Evolutionary conservation across 768 basidiomycete species (phyloP).

Genomic region (Suillus cothurnatus): DNA sequence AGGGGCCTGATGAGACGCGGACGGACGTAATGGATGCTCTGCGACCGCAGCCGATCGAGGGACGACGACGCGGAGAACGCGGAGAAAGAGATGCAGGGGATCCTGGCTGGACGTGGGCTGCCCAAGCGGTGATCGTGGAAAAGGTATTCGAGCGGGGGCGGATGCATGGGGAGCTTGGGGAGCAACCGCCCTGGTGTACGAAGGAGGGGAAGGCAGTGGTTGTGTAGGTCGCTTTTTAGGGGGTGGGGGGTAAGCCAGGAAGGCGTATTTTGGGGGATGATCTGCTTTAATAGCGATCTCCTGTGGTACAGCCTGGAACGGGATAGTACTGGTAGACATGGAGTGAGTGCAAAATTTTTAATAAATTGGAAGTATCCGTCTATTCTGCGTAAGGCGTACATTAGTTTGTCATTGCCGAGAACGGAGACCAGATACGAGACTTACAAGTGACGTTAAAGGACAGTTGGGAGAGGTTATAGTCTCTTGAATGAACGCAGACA

Average conservation of each 20-base stretch:
- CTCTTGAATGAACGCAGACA: not conserved
- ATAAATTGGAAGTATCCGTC: slow-evolving; percentile 10
- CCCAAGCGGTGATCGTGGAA: slow-evolving; percentile 61
- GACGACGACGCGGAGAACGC: slow-evolving; percentile 39
- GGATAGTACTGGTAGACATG: slow-evolving; percentile 10
- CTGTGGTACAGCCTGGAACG: slow-evolving; percentile 15
- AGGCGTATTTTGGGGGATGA: slow-evolving; percentile 37
- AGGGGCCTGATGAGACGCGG: slow-evolving; percentile 45
- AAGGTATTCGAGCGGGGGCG: slow-evolving; percentile 46
- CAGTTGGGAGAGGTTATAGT: not conserved
- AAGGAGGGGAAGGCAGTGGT: slow-evolving; percentile 31
- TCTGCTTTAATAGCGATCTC: slow-evolving; percentile 19
- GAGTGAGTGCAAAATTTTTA: slow-evolving; percentile 7
- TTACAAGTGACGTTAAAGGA: slow-evolving; percentile 5
- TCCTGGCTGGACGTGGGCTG: slow-evolving; percentile 66
- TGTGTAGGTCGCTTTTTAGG: slow-evolving; percentile 37
- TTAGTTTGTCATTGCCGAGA: slow-evolving; percentile 3
- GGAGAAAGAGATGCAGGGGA: slow-evolving; percentile 54
- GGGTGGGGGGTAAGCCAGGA: slow-evolving; percentile 42
- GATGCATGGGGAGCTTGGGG: slow-evolving; percentile 20
- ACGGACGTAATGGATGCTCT: slow-evolving; percentile 41
- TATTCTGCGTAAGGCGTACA: slow-evolving; percentile 10
- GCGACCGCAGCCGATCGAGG: slow-evolving; percentile 32
- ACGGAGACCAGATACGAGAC: slow-evolving; percentile 1
- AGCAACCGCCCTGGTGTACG: not conserved